Percentiles rank a stretch among this genome's conserved stretches.
Conservation (phyloP, 306 rosid species). For the Fragaria vesca region DNA sequence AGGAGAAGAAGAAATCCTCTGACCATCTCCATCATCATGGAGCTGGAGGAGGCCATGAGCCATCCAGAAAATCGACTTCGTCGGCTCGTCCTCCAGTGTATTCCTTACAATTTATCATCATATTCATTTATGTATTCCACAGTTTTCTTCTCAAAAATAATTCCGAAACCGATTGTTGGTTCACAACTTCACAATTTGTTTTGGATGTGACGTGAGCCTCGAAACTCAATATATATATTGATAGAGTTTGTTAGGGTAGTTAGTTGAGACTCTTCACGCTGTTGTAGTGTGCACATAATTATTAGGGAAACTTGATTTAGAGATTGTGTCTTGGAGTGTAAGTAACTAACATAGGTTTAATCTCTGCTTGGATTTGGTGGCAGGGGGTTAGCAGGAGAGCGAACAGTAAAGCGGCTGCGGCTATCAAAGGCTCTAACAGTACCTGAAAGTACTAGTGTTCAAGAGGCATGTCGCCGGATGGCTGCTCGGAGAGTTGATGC, state of each 20-base stretch:
- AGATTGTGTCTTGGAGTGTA: slow-evolving; percentile 16
- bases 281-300: not conserved
- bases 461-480: slow-evolving; percentile 90
- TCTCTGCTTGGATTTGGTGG: slow-evolving; percentile 29
- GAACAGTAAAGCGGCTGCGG: slow-evolving; percentile 80
- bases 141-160: no score
- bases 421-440: slow-evolving; percentile 89
- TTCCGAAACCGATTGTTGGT: no score
- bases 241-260: not conserved
- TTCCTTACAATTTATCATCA: slow-evolving; percentile 1
- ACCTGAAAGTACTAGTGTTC: slow-evolving; percentile 72
- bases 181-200: not conserved
- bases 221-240: not conserved
- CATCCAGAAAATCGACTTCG: slow-evolving; percentile 46
- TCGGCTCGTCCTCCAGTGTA: slow-evolving; percentile 54
- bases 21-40: slow-evolving; percentile 23
- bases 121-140: not conserved
- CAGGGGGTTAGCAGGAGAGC: slow-evolving; percentile 77
- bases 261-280: not conserved
- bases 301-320: slow-evolving; percentile 10
- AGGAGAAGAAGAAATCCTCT: slow-evolving; percentile 45
- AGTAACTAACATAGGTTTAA: not conserved
- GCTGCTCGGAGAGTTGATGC: slow-evolving; percentile 92
- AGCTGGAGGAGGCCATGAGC: slow-evolving; percentile 43
- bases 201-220: not conserved